Conservation (phyloP, 805 yeast genomes). For the Barnettozyma botsteinii region DNA sequence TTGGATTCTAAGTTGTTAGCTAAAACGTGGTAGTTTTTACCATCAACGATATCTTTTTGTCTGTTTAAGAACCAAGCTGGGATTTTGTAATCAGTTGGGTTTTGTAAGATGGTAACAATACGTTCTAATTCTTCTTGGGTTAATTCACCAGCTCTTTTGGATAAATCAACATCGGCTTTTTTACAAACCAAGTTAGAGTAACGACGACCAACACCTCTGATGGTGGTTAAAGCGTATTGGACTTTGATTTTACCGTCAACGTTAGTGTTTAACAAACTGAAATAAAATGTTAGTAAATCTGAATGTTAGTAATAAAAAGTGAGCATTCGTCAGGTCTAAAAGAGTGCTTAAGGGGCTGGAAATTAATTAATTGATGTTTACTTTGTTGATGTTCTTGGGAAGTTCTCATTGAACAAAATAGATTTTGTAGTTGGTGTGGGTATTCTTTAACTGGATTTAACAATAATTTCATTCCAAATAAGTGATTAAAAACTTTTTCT, state of each 20-base stretch:
- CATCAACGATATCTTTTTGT: constrained; percentile 97
- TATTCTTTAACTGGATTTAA: no score
- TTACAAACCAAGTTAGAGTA: constrained; percentile 99
- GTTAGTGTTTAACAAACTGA: constrained; percentile 98
- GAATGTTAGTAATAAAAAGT: no score
- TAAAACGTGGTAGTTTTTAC: constrained; percentile 98
- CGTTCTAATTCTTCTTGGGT: constrained; percentile 99
- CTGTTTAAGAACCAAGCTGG: constrained; percentile 99
- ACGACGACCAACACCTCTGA: constrained; percentile 99
- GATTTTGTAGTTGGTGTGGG: no score
- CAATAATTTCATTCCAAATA: no score
- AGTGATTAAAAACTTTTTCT: no score
- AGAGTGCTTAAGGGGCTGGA: no score
- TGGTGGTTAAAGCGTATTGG: constrained; percentile 99
- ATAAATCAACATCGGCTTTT: constrained; percentile 98
- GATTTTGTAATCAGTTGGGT: constrained; percentile 98
- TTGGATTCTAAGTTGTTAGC: constrained; percentile 99
- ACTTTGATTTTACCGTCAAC: constrained; percentile 99
- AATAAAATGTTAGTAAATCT: constrained; percentile 32
- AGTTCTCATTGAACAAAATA: no score
- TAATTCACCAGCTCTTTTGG: constrained; percentile 99
- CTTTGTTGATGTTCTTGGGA: no score
- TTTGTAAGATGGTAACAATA: constrained; percentile 99
- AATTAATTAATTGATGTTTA: no score
- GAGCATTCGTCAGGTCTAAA: not conserved